Percentiles rank a stretch among this genome's conserved stretches.
These are phyloP conservation scores for Leptodontidium sp. DNA, from an alignment of 2,329 filamentous ascomycete genomes.

Conservation along the genomic window DNA sequence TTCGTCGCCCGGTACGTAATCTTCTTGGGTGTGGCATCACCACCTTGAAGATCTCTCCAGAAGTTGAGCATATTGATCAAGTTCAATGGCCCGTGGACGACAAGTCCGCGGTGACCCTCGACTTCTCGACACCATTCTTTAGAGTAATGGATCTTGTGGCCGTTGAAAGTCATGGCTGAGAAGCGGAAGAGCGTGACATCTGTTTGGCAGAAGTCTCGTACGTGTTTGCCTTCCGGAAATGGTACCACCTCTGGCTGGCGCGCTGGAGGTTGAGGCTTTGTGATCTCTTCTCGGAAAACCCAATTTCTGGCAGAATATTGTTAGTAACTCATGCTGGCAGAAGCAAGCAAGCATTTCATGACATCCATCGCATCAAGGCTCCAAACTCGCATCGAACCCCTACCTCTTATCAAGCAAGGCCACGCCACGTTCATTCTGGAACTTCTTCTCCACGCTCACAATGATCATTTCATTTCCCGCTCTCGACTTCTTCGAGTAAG, in stretches of 20 bases:
- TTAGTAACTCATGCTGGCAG: constrained; percentile 21
- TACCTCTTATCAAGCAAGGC: constrained; percentile 63
- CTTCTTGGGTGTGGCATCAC: constrained; percentile 49
- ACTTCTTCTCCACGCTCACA: constrained; percentile 69
- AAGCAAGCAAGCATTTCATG: constrained; percentile 9
- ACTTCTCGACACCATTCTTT: constrained; percentile 52
- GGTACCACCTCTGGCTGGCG: constrained; percentile 27
- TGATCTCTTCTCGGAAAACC: constrained; percentile 45
- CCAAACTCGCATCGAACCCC: constrained; percentile 20
- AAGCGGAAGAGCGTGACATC: constrained; percentile 72
- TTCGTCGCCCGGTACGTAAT: constrained; percentile 58
- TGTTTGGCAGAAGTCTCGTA: constrained; percentile 47
- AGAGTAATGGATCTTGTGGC: constrained; percentile 87
- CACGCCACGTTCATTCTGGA: constrained; percentile 59
- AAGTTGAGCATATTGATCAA: constrained; percentile 77
- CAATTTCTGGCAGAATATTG: constrained; percentile 39
- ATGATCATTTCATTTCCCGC: constrained; percentile 69
- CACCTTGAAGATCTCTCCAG: constrained; percentile 57
- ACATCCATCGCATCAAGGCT: not conserved
- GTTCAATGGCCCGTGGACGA: constrained; percentile 84
- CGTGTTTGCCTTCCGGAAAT: constrained; percentile 35
- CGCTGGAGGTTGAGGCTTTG: constrained; percentile 38
- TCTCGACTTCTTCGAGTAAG: constrained; percentile 61
- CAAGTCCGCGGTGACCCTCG: constrained; percentile 68
- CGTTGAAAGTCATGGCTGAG: constrained; percentile 86